These are phyloP conservation scores for Aureobasidium namibiae DNA, from an alignment of 2,329 filamentous ascomycete species.

Conservation along the genomic window DNA sequence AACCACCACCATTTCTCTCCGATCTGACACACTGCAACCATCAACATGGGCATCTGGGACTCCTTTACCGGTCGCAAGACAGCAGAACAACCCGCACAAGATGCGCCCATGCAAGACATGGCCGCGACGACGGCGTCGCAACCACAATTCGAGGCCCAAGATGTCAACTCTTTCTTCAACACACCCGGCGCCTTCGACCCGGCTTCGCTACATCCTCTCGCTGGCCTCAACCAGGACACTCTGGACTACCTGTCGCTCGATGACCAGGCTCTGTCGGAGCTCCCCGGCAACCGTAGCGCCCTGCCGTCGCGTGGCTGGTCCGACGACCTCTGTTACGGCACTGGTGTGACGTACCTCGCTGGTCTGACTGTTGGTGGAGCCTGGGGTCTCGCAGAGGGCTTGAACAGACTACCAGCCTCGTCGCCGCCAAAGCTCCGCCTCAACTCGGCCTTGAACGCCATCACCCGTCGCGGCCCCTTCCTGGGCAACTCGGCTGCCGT, in stretches of 20 bases:
- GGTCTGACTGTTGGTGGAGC: constrained; percentile 77
- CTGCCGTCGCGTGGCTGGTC: constrained; percentile 95
- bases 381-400: constrained; percentile 86
- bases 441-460: constrained; percentile 89
- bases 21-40: not conserved
- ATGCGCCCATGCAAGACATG: constrained; percentile 36
- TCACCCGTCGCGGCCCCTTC: constrained; percentile 88
- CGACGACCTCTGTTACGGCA: constrained; percentile 96
- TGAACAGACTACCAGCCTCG: constrained; percentile 62
- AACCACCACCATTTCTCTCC: not conserved
- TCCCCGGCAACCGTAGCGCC: constrained; percentile 77
- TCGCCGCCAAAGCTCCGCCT: constrained; percentile 82
- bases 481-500: constrained; percentile 94
- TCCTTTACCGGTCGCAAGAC: constrained; percentile 52
- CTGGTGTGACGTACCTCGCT: constrained; percentile 86
- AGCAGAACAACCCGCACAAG: constrained; percentile 33
- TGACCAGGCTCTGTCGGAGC: constrained; percentile 77
- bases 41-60: constrained; percentile 51
- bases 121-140: constrained; percentile 29
- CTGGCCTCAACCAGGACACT: constrained; percentile 83
- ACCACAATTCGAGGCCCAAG: constrained; percentile 53
- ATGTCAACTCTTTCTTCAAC: constrained; percentile 80
- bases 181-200: constrained; percentile 74
- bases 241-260: constrained; percentile 94
- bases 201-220: constrained; percentile 81